These are phyloP conservation scores for Manihot esculenta DNA, from an alignment of 441 rosid genomes.

Conservation along the genomic window DNA sequence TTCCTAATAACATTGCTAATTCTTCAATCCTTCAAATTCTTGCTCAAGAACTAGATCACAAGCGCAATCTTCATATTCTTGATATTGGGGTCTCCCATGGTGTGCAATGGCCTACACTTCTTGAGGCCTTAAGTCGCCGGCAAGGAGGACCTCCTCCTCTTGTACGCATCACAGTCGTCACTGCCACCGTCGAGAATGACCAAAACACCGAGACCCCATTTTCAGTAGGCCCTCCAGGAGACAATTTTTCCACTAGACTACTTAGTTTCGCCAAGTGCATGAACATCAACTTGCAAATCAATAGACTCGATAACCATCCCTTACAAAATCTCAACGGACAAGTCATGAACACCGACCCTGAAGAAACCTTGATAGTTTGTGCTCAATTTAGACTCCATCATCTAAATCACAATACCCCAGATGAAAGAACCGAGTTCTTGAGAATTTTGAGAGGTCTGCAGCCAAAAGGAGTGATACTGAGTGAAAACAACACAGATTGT, in stretches of 20 bases:
- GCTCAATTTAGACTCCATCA: conserved; percentile 78
- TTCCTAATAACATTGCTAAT: conserved; percentile 81
- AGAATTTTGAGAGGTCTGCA: conserved; percentile 40
- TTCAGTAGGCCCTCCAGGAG: conserved; percentile 67
- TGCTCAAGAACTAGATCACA: conserved; percentile 38
- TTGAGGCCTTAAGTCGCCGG: conserved; percentile 64
- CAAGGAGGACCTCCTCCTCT: conserved; percentile 71
- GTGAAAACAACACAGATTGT: conserved; percentile 61
- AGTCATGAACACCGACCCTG: conserved; percentile 38
- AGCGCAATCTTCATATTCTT: conserved; percentile 54
- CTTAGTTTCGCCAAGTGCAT: conserved; percentile 64
- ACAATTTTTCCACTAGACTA: conserved; percentile 54
- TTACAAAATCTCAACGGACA: conserved; percentile 40
- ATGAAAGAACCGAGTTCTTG: conserved; percentile 57
- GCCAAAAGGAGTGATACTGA: conserved; percentile 68
- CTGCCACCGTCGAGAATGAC: conserved; percentile 39
- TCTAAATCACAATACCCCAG: conserved; percentile 47
- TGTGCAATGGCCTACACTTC: conserved; percentile 89
- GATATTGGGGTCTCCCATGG: conserved; percentile 95
- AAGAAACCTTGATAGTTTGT: conserved; percentile 60
- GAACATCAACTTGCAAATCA: conserved; percentile 65
- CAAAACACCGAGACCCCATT: conserved; percentile 52
- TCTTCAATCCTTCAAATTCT: conserved; percentile 76
- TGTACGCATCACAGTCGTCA: conserved; percentile 58
- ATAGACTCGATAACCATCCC: conserved; percentile 43